A percentile compares a stretch with the other conserved stretches of the same genome.
Conservation (phyloP, 257 asterid species). For the Echites panduratus region DNA sequence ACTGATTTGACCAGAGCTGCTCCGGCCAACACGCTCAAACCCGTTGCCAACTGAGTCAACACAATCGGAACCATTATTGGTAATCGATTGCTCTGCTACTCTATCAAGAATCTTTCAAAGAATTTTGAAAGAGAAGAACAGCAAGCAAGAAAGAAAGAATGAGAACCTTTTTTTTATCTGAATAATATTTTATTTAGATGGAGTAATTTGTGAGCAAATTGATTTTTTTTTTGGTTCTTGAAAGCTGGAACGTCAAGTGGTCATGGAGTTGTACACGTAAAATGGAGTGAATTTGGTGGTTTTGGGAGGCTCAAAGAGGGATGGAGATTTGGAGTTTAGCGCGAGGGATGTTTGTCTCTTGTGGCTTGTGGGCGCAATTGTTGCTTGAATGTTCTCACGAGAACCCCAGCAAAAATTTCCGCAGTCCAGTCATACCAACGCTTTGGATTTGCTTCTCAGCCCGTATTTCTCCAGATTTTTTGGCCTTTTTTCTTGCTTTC, state of each 20-base stretch:
- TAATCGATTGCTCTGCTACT: slow-evolving; percentile 4
- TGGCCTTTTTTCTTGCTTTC: background rate
- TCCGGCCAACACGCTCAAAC: slow-evolving; percentile 40
- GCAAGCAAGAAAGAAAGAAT: background rate
- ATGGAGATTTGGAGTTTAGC: background rate
- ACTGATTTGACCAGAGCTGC: slow-evolving; percentile 62
- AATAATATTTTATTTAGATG: background rate
- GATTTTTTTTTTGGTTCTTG: background rate
- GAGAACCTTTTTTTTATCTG: background rate
- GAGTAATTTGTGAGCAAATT: background rate
- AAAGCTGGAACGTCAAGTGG: slow-evolving; percentile 2
- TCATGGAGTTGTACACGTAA: slow-evolving; percentile 25
- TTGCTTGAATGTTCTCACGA: background rate
- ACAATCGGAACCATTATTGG: slow-evolving; percentile 59
- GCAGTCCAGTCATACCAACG: background rate
- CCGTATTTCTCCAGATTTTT: background rate
- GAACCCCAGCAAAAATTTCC: background rate
- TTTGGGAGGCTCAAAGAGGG: background rate
- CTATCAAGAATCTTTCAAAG: background rate
- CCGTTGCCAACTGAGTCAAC: slow-evolving; percentile 37
- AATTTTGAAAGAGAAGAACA: background rate
- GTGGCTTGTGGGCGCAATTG: background rate
- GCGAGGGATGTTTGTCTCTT: background rate
- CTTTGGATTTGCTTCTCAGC: slow-evolving; percentile 5
- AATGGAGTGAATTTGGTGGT: slow-evolving; percentile 13